A percentile compares a stretch with the other conserved stretches of the same genome.
Conservation (phyloP, 495 filamentous ascomycete species). For the Aspergillus heteromorphus region DNA sequence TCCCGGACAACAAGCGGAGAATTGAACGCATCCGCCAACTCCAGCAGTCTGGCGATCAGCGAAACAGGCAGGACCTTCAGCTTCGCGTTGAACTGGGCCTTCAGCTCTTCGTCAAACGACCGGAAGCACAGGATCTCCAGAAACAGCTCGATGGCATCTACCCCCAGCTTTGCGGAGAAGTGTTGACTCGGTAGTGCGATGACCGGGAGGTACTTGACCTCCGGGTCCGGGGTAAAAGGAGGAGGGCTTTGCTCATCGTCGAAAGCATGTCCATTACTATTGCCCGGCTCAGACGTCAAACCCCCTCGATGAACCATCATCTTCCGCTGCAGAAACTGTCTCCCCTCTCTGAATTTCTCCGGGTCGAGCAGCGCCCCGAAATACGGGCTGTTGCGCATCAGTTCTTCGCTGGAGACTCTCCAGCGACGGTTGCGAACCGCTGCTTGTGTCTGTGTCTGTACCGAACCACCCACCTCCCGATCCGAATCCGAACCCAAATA, state of each 20-base stretch:
- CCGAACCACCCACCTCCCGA: too few species aligned
- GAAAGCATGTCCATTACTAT: not conserved
- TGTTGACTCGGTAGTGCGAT: constrained; percentile 22
- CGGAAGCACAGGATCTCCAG: constrained; percentile 30
- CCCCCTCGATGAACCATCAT: not conserved
- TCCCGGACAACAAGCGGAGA: constrained; percentile 22
- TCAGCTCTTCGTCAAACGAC: constrained; percentile 19
- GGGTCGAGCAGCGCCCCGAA: constrained; percentile 44
- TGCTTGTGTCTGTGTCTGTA: not conserved
- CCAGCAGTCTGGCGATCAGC: constrained; percentile 28
- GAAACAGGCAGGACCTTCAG: constrained; percentile 25
- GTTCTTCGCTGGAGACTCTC: constrained; percentile 30
- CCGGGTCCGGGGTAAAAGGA: too few species aligned
- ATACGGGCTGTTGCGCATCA: constrained; percentile 36
- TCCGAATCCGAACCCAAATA: constrained; percentile 22
- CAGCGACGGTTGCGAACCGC: constrained; percentile 18
- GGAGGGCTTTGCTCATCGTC: not conserved
- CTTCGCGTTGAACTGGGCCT: constrained; percentile 18
- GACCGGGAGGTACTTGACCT: constrained; percentile 19
- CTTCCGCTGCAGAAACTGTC: constrained; percentile 27
- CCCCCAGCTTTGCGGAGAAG: constrained; percentile 21
- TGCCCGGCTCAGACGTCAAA: not conserved
- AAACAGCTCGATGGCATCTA: constrained; percentile 36
- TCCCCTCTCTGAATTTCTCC: constrained; percentile 44
- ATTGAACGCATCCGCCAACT: constrained; percentile 35